phyloP scores from a whole-genome alignment of 2,329 filamentous ascomycete species.

The Pseudogymnoascus sp. region DNA sequence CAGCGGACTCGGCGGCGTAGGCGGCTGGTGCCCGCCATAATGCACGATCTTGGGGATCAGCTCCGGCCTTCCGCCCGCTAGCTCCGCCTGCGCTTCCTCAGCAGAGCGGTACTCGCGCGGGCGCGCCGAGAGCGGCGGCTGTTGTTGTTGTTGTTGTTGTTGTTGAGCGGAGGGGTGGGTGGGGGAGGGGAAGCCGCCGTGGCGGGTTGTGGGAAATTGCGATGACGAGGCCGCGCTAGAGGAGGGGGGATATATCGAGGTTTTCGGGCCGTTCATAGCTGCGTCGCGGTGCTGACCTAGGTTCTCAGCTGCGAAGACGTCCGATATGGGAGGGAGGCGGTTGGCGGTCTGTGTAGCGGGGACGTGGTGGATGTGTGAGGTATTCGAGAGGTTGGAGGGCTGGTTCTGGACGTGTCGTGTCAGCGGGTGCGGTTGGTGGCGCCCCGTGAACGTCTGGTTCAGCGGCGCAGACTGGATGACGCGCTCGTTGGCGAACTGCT shows the following conservation, averaged over 20 bases:
- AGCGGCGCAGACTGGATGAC: constrained; percentile 95
- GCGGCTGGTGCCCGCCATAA: constrained; percentile 88
- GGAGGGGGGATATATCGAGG: constrained; percentile 17
- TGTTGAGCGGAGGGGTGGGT: constrained; percentile 55
- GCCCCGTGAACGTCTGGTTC: constrained; percentile 88
- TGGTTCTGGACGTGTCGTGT: constrained; percentile 74
- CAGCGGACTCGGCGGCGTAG: constrained; percentile 62
- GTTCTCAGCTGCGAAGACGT: constrained; percentile 78
- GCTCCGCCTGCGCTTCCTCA: constrained; percentile 85
- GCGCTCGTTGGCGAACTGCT: constrained; percentile 86
- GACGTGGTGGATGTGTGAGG: constrained; percentile 83
- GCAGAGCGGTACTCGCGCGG: constrained; percentile 87
- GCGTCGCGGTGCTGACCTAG: constrained; percentile 53
- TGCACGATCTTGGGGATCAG: constrained; percentile 89
- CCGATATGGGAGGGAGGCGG: constrained; percentile 83
- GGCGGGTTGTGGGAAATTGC: constrained; percentile 54
- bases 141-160: constrained; percentile 39
- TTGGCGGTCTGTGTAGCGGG: constrained; percentile 85
- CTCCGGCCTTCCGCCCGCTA: constrained; percentile 87
- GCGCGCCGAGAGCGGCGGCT: constrained; percentile 49
- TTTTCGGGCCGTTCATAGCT: neutral
- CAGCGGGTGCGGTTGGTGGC: constrained; percentile 66
- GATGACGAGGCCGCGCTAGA: constrained; percentile 41
- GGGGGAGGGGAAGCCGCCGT: constrained; percentile 63
- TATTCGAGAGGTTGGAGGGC: constrained; percentile 71